Percentiles rank a stretch among this genome's conserved stretches.
phyloP scores from a whole-genome alignment of 179 eudicot genomes.

The Amaranthus tricolor region DNA sequence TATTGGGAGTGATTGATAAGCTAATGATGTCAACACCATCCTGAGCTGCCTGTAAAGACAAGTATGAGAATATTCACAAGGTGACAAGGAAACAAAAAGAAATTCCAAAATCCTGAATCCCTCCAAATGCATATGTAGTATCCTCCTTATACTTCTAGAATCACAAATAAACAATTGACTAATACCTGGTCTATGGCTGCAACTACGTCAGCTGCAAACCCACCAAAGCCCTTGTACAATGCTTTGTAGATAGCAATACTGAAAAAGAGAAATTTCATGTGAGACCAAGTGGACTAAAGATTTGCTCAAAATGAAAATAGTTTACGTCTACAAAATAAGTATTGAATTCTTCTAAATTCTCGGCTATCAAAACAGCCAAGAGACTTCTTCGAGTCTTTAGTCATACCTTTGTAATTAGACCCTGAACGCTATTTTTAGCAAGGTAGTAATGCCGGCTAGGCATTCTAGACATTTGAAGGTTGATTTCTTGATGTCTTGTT shows the following conservation, averaged over 20 bases:
- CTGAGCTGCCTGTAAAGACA: slow-evolving; percentile 79
- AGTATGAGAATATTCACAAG: not conserved
- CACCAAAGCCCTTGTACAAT: slow-evolving; percentile 75
- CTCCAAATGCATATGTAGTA: not conserved
- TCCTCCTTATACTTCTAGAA: not conserved
- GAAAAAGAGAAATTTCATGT: slow-evolving; percentile 21
- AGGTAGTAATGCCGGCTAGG: not conserved
- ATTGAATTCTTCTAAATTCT: not conserved
- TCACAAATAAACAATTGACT: not conserved
- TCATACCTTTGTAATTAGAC: not conserved
- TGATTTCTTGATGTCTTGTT: not conserved
- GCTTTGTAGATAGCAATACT: slow-evolving; percentile 82
- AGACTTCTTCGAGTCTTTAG: not conserved
- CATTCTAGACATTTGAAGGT: not conserved
- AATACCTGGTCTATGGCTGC: slow-evolving; percentile 86
- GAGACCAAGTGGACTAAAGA: not conserved
- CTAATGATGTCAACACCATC: slow-evolving; percentile 96
- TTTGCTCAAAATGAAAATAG: not conserved
- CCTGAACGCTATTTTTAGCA: not conserved
- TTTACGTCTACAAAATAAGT: not conserved
- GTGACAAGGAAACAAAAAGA: not conserved
- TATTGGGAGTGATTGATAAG: slow-evolving; percentile 95
- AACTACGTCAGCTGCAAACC: slow-evolving; percentile 81
- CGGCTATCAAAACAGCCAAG: not conserved
- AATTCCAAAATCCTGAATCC: not conserved